phyloP scores from a whole-genome alignment of 75 land plant genomes.

The Larix kaempferi region DNA sequence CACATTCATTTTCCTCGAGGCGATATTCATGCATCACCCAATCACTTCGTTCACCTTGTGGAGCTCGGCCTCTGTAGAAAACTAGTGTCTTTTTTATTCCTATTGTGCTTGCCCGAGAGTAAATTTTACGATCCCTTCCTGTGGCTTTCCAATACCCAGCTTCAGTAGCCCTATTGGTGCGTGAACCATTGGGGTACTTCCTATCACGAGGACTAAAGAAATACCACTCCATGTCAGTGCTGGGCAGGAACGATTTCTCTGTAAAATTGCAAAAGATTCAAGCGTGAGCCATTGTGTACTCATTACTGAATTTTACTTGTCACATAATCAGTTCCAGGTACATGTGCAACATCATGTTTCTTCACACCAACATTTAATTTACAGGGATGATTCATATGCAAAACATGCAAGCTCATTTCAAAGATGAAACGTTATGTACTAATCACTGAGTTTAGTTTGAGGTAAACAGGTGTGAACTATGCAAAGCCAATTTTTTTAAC shows the following conservation, averaged over 20 bases:
- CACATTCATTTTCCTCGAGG: constrained; percentile 3
- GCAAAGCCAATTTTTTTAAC: background rate
- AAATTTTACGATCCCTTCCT: background rate
- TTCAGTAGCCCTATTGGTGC: constrained; percentile 7
- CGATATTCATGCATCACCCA: constrained; percentile 17
- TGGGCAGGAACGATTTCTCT: background rate
- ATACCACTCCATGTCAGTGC: constrained; percentile 3
- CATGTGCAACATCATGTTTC: background rate
- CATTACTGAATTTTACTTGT: no score
- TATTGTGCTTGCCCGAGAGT: background rate
- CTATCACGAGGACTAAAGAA: constrained; percentile 11
- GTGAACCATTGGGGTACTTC: constrained; percentile 10
- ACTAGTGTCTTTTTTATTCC: constrained; percentile 10
- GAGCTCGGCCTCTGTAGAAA: constrained; percentile 14
- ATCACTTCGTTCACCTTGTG: constrained; percentile 11
- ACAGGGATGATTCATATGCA: background rate
- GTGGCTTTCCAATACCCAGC: constrained; percentile 16
- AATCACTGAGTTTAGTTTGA: background rate
- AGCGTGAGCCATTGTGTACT: background rate
- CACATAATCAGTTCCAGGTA: background rate
- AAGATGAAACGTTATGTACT: background rate
- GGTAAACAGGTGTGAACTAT: background rate
- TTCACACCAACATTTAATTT: background rate
- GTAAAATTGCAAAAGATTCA: constrained; percentile 2
- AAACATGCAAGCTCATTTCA: background rate